Evolutionary conservation across 441 rosid genomes (phyloP).

Genomic region (Erodium chrysanthum): DNA sequence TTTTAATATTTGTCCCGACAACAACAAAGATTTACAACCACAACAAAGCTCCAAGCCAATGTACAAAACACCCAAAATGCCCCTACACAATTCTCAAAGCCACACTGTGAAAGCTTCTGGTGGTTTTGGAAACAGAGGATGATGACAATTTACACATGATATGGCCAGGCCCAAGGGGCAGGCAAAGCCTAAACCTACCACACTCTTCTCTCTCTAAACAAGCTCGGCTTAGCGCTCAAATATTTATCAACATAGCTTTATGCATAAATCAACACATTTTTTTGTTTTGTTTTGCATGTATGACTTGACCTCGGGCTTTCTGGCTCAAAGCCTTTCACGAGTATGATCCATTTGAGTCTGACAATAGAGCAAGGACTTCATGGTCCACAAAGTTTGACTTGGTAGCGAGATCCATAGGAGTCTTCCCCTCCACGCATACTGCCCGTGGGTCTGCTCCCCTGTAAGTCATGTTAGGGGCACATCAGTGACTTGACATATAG

Average conservation of each 20-base stretch:
- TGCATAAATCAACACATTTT: neutral
- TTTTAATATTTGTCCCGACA: neutral
- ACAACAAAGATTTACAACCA: conserved; percentile 14
- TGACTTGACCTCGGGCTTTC: neutral
- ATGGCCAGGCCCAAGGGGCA: neutral
- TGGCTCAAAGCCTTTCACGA: neutral
- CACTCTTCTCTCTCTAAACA: neutral
- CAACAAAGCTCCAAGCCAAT: conserved; percentile 22
- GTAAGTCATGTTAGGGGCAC: conserved; percentile 23
- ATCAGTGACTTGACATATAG: neutral
- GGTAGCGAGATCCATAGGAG: conserved; percentile 40
- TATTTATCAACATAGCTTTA: conserved; percentile 3
- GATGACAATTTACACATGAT: neutral
- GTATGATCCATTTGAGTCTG: conserved; percentile 32
- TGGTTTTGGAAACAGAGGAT: neutral
- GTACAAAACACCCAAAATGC: conserved; percentile 34
- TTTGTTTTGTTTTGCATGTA: neutral
- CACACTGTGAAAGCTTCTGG: neutral
- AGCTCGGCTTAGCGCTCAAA: neutral
- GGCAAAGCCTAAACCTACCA: conserved; percentile 3
- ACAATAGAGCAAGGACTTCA: conserved; percentile 46
- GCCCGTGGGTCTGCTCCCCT: conserved; percentile 86
- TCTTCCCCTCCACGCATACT: conserved; percentile 41
- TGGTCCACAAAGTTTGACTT: conserved; percentile 43
- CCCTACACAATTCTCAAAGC: no score